These are phyloP conservation scores for Colletotrichum caudatum DNA, from an alignment of 2,329 filamentous ascomycete genomes.

Conservation along the genomic window DNA sequence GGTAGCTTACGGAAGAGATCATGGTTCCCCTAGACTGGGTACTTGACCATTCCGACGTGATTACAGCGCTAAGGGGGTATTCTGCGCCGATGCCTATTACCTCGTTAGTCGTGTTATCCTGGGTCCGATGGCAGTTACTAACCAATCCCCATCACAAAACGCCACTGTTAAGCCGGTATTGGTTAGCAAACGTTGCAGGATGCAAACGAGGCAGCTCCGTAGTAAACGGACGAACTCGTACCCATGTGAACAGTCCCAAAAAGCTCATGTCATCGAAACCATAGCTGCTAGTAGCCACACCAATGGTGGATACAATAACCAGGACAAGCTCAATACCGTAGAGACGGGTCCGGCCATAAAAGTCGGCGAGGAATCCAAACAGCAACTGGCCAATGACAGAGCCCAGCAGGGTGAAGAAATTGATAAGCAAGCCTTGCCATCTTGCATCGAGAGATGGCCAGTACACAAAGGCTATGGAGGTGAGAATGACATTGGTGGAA, in stretches of 20 bases:
- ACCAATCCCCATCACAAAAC: constrained; percentile 67
- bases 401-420: constrained; percentile 64
- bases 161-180: constrained; percentile 52
- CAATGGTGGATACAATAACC: constrained; percentile 68
- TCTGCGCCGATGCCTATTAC: constrained; percentile 66
- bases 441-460: constrained; percentile 58
- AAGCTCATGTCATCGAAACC: constrained; percentile 64
- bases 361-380: constrained; percentile 67
- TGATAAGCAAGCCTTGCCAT: constrained; percentile 62
- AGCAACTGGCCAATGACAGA: constrained; percentile 64
- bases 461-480: constrained; percentile 65
- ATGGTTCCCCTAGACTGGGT: constrained; percentile 75
- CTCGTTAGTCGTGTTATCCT: not conserved
- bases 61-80: constrained; percentile 75
- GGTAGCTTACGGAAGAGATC: constrained; percentile 67
- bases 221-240: constrained; percentile 42
- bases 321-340: constrained; percentile 69
- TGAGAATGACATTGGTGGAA: constrained; percentile 66
- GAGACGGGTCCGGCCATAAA: constrained; percentile 65
- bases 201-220: not conserved
- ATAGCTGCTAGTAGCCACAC: constrained; percentile 64
- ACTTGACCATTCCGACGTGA: constrained; percentile 74
- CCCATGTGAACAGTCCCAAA: constrained; percentile 63
- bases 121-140: not conserved
- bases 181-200: not conserved